phyloP scores from a whole-genome alignment of 345 rosid genomes.

The Populus ilicifolia region DNA sequence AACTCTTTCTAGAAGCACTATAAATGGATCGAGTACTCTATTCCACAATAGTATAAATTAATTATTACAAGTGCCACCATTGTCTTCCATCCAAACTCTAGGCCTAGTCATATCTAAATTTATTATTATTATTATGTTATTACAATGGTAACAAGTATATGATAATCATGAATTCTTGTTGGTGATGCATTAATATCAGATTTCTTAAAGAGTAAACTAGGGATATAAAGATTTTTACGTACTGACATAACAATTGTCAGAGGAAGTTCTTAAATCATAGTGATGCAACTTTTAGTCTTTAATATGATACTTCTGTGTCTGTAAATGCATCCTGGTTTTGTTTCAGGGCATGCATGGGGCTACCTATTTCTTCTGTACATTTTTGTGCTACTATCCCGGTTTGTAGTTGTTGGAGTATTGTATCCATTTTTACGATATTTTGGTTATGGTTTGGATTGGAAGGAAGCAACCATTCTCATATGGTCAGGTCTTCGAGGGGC shows the following conservation, averaged over 20 bases:
- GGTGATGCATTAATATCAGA: background rate
- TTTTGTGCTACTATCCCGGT: slow-evolving; percentile 66
- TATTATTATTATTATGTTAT: background rate
- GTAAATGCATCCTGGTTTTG: background rate
- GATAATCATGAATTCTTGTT: background rate
- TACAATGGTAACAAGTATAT: background rate
- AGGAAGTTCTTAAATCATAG: too few species aligned
- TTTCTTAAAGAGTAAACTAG: background rate
- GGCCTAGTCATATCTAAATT: background rate
- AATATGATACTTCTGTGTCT: too few species aligned
- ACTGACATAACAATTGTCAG: background rate
- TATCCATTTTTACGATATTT: slow-evolving; percentile 56
- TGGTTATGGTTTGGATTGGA: slow-evolving; percentile 95
- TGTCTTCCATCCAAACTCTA: too few species aligned
- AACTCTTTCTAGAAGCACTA: too few species aligned
- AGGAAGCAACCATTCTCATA: slow-evolving; percentile 71
- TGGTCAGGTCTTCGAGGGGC: slow-evolving; percentile 99
- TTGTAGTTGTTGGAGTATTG: slow-evolving; percentile 61
- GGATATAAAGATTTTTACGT: background rate
- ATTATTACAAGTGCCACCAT: too few species aligned
- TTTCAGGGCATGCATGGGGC: slow-evolving; percentile 77
- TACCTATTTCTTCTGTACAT: slow-evolving; percentile 67
- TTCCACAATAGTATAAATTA: too few species aligned
- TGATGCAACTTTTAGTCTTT: too few species aligned
- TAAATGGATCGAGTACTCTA: too few species aligned